These are phyloP conservation scores for Aspergillus pseudoterreus DNA, from an alignment of 2,329 filamentous ascomycete species.

Conservation along the genomic window DNA sequence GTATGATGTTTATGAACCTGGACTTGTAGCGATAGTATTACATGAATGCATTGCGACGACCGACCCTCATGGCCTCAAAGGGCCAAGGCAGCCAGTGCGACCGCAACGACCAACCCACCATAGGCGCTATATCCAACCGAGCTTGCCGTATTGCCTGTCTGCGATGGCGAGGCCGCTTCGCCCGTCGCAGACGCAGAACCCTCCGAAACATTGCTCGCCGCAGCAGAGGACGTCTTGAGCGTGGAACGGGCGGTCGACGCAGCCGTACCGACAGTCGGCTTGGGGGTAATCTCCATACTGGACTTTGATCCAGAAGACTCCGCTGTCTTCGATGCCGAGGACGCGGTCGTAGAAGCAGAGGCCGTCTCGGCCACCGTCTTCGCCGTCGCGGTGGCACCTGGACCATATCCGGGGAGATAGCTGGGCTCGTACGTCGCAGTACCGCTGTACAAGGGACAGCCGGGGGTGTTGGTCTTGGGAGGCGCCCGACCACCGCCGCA, in stretches of 20 bases:
- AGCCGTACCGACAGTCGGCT: not conserved
- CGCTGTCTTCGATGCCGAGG: not conserved
- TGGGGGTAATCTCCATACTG: not conserved
- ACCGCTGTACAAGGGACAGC: constrained; percentile 43
- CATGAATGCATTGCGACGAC: not conserved
- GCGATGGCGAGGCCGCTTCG: not conserved
- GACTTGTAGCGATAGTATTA: not conserved
- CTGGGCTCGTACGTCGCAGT: constrained; percentile 20
- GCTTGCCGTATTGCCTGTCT: not conserved
- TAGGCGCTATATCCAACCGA: not conserved
- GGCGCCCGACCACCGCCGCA: constrained; percentile 65
- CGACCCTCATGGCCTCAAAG: not conserved
- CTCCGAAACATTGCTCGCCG: not conserved
- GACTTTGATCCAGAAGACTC: not conserved
- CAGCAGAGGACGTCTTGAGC: not conserved
- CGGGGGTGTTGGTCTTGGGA: constrained; percentile 60
- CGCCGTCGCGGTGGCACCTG: constrained; percentile 16
- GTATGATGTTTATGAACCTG: not conserved
- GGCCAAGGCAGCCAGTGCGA: not conserved
- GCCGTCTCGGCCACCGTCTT: not conserved
- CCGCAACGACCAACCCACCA: not conserved
- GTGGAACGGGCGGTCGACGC: not conserved
- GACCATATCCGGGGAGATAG: constrained; percentile 21
- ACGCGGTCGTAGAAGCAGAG: not conserved
- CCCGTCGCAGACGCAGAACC: not conserved